phyloP scores from a whole-genome alignment of 805 yeast genomes.

The Candida lessepsii region DNA sequence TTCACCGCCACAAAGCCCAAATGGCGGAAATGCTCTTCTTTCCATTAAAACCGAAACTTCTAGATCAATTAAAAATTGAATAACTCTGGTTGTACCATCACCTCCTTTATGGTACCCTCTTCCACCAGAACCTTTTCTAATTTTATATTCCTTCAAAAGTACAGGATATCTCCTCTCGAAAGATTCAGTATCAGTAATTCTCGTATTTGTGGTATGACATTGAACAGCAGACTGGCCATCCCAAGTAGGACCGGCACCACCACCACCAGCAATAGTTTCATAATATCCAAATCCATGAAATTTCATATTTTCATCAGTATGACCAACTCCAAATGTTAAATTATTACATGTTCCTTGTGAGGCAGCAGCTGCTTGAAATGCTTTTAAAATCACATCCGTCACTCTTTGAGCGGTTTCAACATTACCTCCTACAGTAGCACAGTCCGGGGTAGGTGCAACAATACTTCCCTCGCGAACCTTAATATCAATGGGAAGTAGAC shows the following conservation, averaged over 20 bases:
- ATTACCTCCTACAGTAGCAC: conserved; percentile 22
- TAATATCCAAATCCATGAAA: conserved; percentile 12
- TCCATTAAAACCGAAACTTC: conserved; percentile 13
- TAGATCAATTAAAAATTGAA: conserved; percentile 10
- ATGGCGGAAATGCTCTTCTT: conserved; percentile 13
- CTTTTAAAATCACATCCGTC: conserved; percentile 20
- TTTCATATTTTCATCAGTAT: conserved; percentile 4
- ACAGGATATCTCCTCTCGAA: conserved; percentile 15
- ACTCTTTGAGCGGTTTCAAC: conserved; percentile 21
- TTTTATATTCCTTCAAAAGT: conserved; percentile 5
- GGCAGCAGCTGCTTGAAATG: conserved; percentile 21
- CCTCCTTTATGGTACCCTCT: conserved; percentile 14
- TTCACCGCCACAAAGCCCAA: conserved; percentile 26
- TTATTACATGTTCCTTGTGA: conserved; percentile 17
- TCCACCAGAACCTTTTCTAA: conserved; percentile 14
- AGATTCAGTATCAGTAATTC: conserved; percentile 15
- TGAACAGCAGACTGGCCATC: conserved; percentile 30
- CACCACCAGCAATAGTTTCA: conserved; percentile 10
- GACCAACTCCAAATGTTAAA: conserved; percentile 7
- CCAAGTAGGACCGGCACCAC: conserved; percentile 7
- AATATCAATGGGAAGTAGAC: conserved; percentile 20
- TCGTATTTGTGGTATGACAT: conserved; percentile 40
- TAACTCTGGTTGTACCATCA: conserved; percentile 13
- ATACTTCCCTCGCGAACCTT: conserved; percentile 15
- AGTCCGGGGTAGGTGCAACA: conserved; percentile 19